Percentiles rank a stretch among this genome's conserved stretches.
Evolutionary conservation across 345 rosid genomes (phyloP).

Genomic region (Turnera subulata): DNA sequence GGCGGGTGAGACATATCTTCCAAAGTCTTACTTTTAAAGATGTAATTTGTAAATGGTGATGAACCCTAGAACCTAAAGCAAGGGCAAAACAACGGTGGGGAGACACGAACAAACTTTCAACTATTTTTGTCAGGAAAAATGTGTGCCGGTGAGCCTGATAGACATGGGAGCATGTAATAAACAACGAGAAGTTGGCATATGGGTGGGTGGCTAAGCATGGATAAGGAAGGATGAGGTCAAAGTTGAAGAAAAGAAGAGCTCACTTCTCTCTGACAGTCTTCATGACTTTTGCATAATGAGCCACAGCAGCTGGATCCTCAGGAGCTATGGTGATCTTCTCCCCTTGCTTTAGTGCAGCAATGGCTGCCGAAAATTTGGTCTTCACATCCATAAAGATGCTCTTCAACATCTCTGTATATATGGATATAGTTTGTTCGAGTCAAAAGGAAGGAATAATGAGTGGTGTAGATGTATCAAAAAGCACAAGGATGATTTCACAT

Average conservation of each 20-base stretch:
- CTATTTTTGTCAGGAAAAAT: not conserved
- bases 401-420: conserved; percentile 92
- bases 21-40: too few species aligned
- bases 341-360: conserved; percentile 71
- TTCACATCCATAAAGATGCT: conserved; percentile 76
- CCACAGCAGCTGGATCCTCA: conserved; percentile 80
- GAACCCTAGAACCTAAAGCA: too few species aligned
- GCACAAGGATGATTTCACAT: not conserved
- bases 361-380: conserved; percentile 74
- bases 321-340: conserved; percentile 93
- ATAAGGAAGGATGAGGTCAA: not conserved
- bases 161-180: not conserved
- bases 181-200: not conserved
- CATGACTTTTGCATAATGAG: conserved; percentile 86
- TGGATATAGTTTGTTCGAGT: too few species aligned
- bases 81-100: too few species aligned
- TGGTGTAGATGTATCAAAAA: too few species aligned
- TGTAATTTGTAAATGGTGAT: too few species aligned
- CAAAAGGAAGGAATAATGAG: too few species aligned
- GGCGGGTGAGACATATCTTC: too few species aligned
- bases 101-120: not conserved
- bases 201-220: not conserved
- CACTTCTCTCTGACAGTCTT: conserved; percentile 88
- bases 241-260: conserved; percentile 12
- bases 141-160: not conserved